Evolutionary conservation across 208 protist species (phyloP).

Genomic region (Borovskyia barvae): DNA sequence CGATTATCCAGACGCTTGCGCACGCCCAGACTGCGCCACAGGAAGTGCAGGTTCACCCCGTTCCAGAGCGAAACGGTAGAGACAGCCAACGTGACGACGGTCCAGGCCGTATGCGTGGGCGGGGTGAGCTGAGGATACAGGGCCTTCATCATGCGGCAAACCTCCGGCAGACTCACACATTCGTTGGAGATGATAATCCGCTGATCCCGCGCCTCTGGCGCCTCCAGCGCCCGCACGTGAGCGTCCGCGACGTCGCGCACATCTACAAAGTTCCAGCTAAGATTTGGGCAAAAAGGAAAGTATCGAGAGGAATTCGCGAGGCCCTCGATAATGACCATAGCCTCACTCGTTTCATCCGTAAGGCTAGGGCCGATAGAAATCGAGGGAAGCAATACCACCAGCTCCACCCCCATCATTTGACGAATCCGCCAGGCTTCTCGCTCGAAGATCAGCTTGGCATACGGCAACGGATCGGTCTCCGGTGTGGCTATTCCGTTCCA

Average conservation of each 20-base stretch:
- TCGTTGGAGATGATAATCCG: slow-evolving; percentile 83
- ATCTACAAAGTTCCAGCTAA: slow-evolving; percentile 92
- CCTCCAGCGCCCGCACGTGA: slow-evolving; percentile 79
- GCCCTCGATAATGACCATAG: slow-evolving; percentile 63
- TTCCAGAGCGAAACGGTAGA: slow-evolving; percentile 39
- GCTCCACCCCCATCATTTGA: slow-evolving; percentile 87
- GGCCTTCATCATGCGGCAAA: slow-evolving; percentile 69
- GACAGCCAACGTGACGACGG: slow-evolving; percentile 74
- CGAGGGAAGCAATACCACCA: slow-evolving; percentile 86
- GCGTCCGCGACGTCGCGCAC: slow-evolving; percentile 87
- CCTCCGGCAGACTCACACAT: slow-evolving; percentile 71
- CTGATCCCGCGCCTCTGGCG: slow-evolving; percentile 63
- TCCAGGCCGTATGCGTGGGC: slow-evolving; percentile 74
- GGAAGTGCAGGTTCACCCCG: slow-evolving; percentile 63
- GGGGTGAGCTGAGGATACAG: slow-evolving; percentile 77
- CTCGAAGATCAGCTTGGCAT: slow-evolving; percentile 84
- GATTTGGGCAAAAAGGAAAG: slow-evolving; percentile 80
- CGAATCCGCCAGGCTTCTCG: slow-evolving; percentile 85
- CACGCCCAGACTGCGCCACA: slow-evolving; percentile 84
- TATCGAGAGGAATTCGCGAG: slow-evolving; percentile 66
- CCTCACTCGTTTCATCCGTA: slow-evolving; percentile 80
- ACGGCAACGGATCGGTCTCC: slow-evolving; percentile 69
- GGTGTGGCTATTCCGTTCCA: slow-evolving; percentile 78
- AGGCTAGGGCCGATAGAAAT: slow-evolving; percentile 82
- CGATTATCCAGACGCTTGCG: slow-evolving; percentile 70